Base-by-base conservation (phyloP, 2,329 filamentous ascomycete species). In the Calonectria multiphialidica region DNA sequence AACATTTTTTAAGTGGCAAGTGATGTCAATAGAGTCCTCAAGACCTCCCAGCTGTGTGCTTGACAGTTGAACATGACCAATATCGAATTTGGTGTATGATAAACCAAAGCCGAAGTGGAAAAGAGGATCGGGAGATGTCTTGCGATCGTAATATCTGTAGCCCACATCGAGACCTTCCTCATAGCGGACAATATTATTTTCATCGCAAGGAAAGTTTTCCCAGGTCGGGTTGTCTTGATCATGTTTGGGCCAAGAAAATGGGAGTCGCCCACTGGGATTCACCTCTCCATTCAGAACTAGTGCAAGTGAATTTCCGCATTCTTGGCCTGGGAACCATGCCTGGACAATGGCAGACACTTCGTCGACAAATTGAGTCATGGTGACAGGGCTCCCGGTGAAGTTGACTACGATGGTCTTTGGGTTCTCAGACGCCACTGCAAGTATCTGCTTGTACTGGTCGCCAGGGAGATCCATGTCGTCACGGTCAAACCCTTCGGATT, bases 261-360 rank as follows among this genome's bases (percentile, higher is more conserved):
- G 70, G 16, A 72, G 40, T 3, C 47, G 62, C 2, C 70, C 70
- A 23, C 57, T 47, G 10, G 92, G 92, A 75, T 91, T 93, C 65
- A 90, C 86, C 57, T 88, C 85, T 49, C 91, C 92, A 67, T 91
- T 90, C 16, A 93, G 83, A 0, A 93, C 88, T 73, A 93, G 91
- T 4, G 90, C 90, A 68, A 93, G 89, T 2, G 90, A 90, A 74
- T 93, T 92, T 3, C 92, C 92, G 42, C 89, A 88, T 82, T 93
- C 92, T 77, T 93, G 91, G 7, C 92, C 92, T 68, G 91, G 90
- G 77, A 92, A 93, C 91, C 91, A 93, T 16, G 89, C 88, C 78
- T 88, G 91, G 6, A 92, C 76, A 53, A 93, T 88, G 15, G 88
- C 90, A 8, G 89, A 88, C 25, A 92, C 85, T 37, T 85, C 79